Base-by-base conservation (phyloP, 164 flowering plant genomes). In the Protea cynaroides region DNA sequence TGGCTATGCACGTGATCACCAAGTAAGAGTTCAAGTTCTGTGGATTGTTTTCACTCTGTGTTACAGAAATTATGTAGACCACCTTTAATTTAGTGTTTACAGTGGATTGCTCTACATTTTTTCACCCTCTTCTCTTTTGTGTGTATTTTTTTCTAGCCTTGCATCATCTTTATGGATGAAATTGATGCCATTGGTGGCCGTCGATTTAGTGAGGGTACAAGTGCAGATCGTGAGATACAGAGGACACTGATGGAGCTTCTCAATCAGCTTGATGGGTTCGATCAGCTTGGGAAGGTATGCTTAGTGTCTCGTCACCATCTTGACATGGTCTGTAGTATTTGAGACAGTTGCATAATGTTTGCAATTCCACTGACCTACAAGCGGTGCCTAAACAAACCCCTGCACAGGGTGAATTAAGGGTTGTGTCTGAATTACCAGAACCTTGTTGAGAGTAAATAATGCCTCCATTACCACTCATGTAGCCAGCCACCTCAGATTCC, bases 121-220 rank as follows among this genome's bases (percentile, higher is more conserved):
- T 29, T 29, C 34, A 29, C 34, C 0, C 4, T 5, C 34, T 2
- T 2, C 5, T 5, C 19, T 50, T 56, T 15, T 23, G 59, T 15
- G 14, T 40, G 71, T 71, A 50, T 65, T 2, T 34, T 43, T 80
- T n/a, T 73, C 54, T 15, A 90, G 96, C 98, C 97, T 9, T 92
- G 98, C 81, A 92, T 92, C 69, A 92, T 90, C 57, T 95, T 94
- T 72, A 95, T 95, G 96, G 97, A 91, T 76, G 97, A 95, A 74
- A 92, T 95, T 56, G 99, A 95, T 83, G 97, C 96, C 53, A 89
- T 95, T 78, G 97, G 97, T 61, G 97, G 97, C 8, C 92, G 96
- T 56, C 93, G 99, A 52, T 88, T 95, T 54, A 86, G 94, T 64
- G 94, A 88, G 72, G 99, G 97, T 56, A 89, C 94, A 36, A 89